Base-by-base conservation (phyloP, 1,284 basidiomycete species). In the Malassezia vespertilionis region DNA sequence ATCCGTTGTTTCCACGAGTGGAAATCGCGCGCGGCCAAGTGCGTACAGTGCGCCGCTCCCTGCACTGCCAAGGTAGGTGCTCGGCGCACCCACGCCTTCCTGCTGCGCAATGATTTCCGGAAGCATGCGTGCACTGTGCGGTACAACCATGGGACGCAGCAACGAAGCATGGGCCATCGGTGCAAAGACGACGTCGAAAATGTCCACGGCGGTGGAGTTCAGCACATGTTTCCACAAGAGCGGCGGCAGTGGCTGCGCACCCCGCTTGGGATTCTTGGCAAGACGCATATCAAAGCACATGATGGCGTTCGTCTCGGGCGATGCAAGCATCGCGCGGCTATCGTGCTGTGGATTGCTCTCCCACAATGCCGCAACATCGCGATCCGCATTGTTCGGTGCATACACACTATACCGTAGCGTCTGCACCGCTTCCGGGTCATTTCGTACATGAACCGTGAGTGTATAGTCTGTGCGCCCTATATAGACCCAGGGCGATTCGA, bases 391-490 rank as follows among this genome's bases (percentile, higher is more conserved):
- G 37, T 69, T 66, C 27, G 67, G 67, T 9, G 62, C 50, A 40
- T 63, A 70, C 0, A 62, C 64, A 40, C 58, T 61, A 50, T 61
- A 69, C 34, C 57, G 58, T 1, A 70, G 56, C 22, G 67, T 65
- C 41, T 69, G 67, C 0, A 54, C 40, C 2, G 61, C 57, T 21
- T 59, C 43, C 5, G 67, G 65, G 1, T 53, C 46, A 38, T 46
- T 53, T 22, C 60, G 61, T 12, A 59, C 53, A 34, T 68, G 65
- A 30, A 69, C 63, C 30, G 61, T 60, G 39, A 69, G 58, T n/a
- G 65, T 68, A 38, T 68, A 69, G 42, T 69, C 67, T 33, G 59
- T 66, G 17, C 61, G 53, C 10, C 61, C 61, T 24, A 65, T 52
- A 40, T 61, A 63, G 10, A 62, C 58, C 53, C 53, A 54, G 5